Evolutionary conservation across 305 asterid species (phyloP).

Genomic region (Solanum hybrid): DNA sequence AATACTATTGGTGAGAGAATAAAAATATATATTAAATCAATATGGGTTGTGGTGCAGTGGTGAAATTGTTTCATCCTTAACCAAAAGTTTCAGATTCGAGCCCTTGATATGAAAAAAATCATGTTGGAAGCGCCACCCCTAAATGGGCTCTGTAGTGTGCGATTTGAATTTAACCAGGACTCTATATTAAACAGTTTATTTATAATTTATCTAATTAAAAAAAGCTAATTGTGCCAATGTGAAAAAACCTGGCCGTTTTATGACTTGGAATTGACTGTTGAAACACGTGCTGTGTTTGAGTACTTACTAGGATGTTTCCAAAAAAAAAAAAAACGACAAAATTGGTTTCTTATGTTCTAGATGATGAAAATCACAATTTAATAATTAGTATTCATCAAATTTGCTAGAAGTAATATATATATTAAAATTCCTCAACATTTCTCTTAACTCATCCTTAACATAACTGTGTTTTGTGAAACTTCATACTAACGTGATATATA

Average conservation of each 20-base stretch:
- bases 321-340: too few species aligned
- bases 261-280: not conserved
- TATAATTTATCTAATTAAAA: not conserved
- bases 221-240: not conserved
- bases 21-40: too few species aligned
- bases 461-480: not conserved
- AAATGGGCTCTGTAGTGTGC: too few species aligned
- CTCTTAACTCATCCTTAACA: too few species aligned
- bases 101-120: rapidly evolving
- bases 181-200: not conserved
- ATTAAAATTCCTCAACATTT: not conserved
- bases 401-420: too few species aligned
- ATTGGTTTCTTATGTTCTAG: not conserved
- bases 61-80: too few species aligned
- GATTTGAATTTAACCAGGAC: rapidly evolving
- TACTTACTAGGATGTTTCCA: not conserved
- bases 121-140: too few species aligned
- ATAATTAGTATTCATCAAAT: too few species aligned
- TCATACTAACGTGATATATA: not conserved
- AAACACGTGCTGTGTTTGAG: not conserved
- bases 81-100: rapidly evolving
- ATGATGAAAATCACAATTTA: not conserved
- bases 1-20: not conserved
- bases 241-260: not conserved
- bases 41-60: rapidly evolving